A percentile compares a stretch with the other conserved stretches of the same genome.
Evolutionary conservation across 345 rosid genomes (phyloP).

Genomic region (Bretschneidera sinensis): DNA sequence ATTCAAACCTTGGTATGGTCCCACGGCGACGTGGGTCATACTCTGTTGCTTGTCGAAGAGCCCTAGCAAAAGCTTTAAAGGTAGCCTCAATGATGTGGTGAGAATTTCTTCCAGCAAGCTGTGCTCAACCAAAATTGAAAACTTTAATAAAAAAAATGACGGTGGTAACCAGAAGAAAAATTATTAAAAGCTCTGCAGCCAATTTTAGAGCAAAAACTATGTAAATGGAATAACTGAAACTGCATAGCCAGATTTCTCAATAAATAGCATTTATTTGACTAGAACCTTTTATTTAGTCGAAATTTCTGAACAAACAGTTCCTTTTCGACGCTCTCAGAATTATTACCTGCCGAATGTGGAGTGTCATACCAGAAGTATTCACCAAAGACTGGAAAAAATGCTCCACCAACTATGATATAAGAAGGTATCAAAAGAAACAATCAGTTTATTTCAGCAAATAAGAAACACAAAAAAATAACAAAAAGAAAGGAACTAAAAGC

Average conservation of each 20-base stretch:
- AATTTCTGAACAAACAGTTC: background rate
- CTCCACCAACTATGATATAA: constrained; percentile 71
- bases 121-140: constrained; percentile 17
- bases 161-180: background rate
- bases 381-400: constrained; percentile 91
- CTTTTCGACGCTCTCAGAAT: background rate
- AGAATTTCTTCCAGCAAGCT: constrained; percentile 91
- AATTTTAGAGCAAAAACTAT: too few species aligned
- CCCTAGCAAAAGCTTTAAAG: constrained; percentile 96
- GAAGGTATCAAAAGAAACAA: background rate
- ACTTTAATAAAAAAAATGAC: background rate
- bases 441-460: constrained; percentile 5
- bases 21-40: constrained; percentile 73
- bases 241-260: background rate
- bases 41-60: constrained; percentile 86
- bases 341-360: constrained; percentile 84
- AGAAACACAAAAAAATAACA: constrained; percentile 2
- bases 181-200: background rate
- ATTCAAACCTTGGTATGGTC: constrained; percentile 81
- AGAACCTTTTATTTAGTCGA: background rate
- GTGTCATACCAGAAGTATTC: constrained; percentile 94
- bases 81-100: constrained; percentile 97
- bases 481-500: too few species aligned
- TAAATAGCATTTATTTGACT: background rate
- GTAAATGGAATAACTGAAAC: too few species aligned